Base-by-base conservation (phyloP, 257 asterid species). In the Primulina tabacum region DNA sequence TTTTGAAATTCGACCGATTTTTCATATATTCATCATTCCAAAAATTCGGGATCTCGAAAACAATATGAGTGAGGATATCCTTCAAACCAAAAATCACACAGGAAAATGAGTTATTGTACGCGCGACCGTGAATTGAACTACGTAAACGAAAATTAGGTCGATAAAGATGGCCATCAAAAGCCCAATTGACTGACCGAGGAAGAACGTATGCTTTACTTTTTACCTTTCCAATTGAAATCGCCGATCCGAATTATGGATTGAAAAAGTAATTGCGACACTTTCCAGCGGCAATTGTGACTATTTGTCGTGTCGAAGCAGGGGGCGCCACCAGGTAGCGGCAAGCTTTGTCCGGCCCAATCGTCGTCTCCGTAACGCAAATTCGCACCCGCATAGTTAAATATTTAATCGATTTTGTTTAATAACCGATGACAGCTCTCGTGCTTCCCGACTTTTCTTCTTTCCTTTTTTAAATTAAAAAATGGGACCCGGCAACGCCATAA, bases 331-430 rank as follows among this genome's bases (percentile, higher is more conserved):
- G 76, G 75, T 33, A 50, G 40, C 55, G 77, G 75, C 57, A 26
- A 74, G 53, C 20, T 50, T 65, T 30, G 73, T 68, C 73, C 73
- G 57, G 50, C 68, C 65, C 18, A 32, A 64, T 60, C 72, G 77
- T 55, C 82, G 76, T 60, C 60, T 68, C 84, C 73, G 60, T 10
- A 75, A 61, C 81, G 72, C 77, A 81, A 76, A 16, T 70, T 62
- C 82, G 26, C 66, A 69, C 68, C 62, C 7, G 0, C 21, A 5
- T 17, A 16, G 18, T 17, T 43, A 33, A 5, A 33, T 3, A 33
- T 50, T 62, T 35, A 38, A 47, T 64, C 30, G 64, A 17, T 55
- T 61, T 17, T 0, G 1, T 24, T 24, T 24, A 43, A 52, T 62
- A 33, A n/a, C 52, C 34, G 34, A 4, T 7, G 29, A 58, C 68